Evolutionary conservation across 2,329 filamentous ascomycete species (phyloP).

Genomic region (Exophiala xenobiotica): DNA sequence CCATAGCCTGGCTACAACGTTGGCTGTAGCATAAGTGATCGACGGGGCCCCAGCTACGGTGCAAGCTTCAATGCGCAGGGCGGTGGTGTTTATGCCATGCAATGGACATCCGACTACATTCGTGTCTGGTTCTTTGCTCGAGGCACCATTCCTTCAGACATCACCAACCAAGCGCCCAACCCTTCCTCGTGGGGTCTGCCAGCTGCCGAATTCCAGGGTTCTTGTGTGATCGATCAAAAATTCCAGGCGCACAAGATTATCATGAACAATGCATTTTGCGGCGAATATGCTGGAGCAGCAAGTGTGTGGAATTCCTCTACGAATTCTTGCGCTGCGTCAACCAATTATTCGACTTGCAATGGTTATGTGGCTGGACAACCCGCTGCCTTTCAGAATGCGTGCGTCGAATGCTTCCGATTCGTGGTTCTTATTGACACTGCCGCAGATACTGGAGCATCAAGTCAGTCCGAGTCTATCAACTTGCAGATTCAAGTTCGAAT

Average conservation of each 20-base stretch:
- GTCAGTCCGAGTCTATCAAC: constrained; percentile 29
- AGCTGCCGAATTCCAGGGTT: constrained; percentile 60
- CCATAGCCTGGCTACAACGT: constrained; percentile 35
- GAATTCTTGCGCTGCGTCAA: constrained; percentile 22
- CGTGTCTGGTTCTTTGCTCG: constrained; percentile 50
- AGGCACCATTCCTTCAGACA: constrained; percentile 43
- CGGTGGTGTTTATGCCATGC: constrained; percentile 66
- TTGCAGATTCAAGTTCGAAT: constrained; percentile 15
- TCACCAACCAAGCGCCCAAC: constrained; percentile 41
- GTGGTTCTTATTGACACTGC: too few relatives aligned
- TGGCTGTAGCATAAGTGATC: constrained; percentile 57
- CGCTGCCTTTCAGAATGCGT: constrained; percentile 25
- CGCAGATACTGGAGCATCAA: constrained; percentile 29
- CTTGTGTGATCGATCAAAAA: constrained; percentile 65
- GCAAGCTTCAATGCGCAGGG: constrained; percentile 64
- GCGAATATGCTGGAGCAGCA: constrained; percentile 71
- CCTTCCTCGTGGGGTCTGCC: constrained; percentile 45
- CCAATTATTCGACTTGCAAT: constrained; percentile 22
- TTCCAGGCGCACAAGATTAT: constrained; percentile 70
- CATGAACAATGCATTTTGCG: constrained; percentile 78
- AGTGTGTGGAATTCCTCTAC: constrained; percentile 26
- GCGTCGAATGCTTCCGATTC: constrained; percentile 3
- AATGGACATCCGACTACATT: constrained; percentile 48
- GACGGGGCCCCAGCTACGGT: constrained; percentile 51
- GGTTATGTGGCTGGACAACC: constrained; percentile 27